These are phyloP conservation scores for Aspergillus steynii DNA, from an alignment of 495 filamentous ascomycete species.

Conservation along the genomic window DNA sequence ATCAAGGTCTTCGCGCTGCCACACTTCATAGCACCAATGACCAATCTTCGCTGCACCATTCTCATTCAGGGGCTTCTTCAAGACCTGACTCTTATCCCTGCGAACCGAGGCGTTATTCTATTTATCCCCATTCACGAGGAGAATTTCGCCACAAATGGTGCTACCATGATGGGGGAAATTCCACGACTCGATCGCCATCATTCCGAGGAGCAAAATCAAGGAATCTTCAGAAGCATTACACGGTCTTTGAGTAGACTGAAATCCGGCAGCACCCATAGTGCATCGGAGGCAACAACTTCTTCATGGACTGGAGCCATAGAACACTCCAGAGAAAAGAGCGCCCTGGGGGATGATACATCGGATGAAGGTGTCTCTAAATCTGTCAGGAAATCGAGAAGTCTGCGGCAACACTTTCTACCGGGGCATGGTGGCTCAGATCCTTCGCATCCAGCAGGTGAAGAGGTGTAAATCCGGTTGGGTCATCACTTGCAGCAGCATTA, in stretches of 20 bases:
- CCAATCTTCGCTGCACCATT: slow-evolving; percentile 80
- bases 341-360: slow-evolving; percentile 3
- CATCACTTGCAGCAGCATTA: neutral
- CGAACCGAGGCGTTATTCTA: slow-evolving; percentile 66
- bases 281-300: slow-evolving; percentile 25
- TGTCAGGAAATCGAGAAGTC: slow-evolving; percentile 13
- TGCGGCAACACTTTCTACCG: slow-evolving; percentile 23
- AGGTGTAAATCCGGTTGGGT: neutral
- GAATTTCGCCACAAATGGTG: slow-evolving; percentile 67
- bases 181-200: slow-evolving; percentile 54
- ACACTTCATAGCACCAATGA: slow-evolving; percentile 66
- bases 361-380: slow-evolving; percentile 7
- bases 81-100: slow-evolving; percentile 62
- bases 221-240: slow-evolving; percentile 35
- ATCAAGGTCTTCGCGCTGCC: slow-evolving; percentile 75
- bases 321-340: neutral
- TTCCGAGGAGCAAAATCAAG: slow-evolving; percentile 32
- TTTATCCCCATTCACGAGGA: slow-evolving; percentile 71
- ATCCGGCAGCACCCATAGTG: slow-evolving; percentile 30
- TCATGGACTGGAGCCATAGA: slow-evolving; percentile 17
- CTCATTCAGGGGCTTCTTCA: slow-evolving; percentile 70
- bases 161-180: slow-evolving; percentile 67
- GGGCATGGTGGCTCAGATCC: slow-evolving; percentile 12
- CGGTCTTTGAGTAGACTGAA: slow-evolving; percentile 40
- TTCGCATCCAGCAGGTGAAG: slow-evolving; percentile 1